Evolutionary conservation across 208 protist genomes (phyloP).

Genomic region (Wallacemonas sp.): DNA sequence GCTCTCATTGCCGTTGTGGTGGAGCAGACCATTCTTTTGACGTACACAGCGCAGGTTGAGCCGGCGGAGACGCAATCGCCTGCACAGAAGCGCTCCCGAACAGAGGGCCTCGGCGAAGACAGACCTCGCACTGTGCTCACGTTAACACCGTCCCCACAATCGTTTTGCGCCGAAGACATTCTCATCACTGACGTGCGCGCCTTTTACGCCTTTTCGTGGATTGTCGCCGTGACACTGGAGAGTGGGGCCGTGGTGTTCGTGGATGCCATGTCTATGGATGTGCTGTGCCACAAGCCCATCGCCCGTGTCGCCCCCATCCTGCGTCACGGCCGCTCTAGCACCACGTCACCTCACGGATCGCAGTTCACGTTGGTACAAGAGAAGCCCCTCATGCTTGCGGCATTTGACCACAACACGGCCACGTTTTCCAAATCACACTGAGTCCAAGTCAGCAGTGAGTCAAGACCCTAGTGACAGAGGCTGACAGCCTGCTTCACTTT

Average conservation of each 20-base stretch:
- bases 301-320: conserved; percentile 5
- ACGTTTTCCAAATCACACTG: conserved; percentile 14
- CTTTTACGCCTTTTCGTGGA: conserved; percentile 52
- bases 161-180: conserved; percentile 65
- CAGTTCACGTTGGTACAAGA: conserved; percentile 17
- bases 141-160: conserved; percentile 29
- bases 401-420: conserved; percentile 13
- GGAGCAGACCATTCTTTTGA: conserved; percentile 43
- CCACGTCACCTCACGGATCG: not conserved
- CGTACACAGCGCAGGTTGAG: conserved; percentile 35
- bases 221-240: conserved; percentile 57
- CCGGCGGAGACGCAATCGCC: not conserved
- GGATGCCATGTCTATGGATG: conserved; percentile 59
- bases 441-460: too few species aligned
- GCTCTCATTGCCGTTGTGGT: conserved; percentile 53
- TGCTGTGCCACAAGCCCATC: conserved; percentile 33
- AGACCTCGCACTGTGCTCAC: not conserved
- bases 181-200: conserved; percentile 48
- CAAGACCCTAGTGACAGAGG: too few species aligned
- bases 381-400: conserved; percentile 3
- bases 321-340: not conserved
- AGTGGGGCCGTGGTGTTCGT: conserved; percentile 73
- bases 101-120: conserved; percentile 9
- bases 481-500: too few species aligned
- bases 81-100: conserved; percentile 21